Conservation (phyloP, 116 monocot species). For the Phalaenopsis hybrid region DNA sequence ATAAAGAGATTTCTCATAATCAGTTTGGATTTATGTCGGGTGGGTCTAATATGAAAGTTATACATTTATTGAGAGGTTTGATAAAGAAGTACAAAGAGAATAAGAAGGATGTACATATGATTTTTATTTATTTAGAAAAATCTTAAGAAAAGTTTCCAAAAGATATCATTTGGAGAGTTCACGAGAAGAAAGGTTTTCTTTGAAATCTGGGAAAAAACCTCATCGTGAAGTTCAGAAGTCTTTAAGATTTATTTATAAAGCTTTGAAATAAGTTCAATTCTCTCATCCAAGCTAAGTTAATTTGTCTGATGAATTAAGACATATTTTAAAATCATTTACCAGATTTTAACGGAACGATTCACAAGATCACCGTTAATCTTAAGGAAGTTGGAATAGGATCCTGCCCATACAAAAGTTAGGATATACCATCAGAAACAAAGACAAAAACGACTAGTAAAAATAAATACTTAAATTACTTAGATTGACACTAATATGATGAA, state of each 20-base stretch:
- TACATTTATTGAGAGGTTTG: no score
- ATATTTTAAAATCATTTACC: conserved; percentile 83
- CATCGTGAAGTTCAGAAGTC: conserved; percentile 87
- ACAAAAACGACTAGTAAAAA: not conserved
- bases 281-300: conserved; percentile 52
- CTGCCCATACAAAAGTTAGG: conserved; percentile 26
- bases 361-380: conserved; percentile 74
- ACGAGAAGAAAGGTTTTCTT: conserved; percentile 54
- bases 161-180: no score
- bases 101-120: no score
- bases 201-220: conserved; percentile 81
- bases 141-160: no score
- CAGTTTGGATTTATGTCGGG: no score
- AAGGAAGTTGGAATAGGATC: conserved; percentile 92
- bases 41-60: no score
- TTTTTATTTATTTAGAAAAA: no score
- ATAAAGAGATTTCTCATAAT: no score
- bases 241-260: conserved; percentile 83
- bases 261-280: conserved; percentile 79
- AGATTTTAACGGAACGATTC: conserved; percentile 74
- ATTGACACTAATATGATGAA: not conserved
- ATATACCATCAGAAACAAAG: not conserved
- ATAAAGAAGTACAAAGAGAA: no score
- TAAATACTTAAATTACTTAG: not conserved
- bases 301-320: conserved; percentile 75